Percentiles rank a stretch among this genome's conserved stretches.
Conservation (phyloP, 495 filamentous ascomycete species). For the Aspergillus carlsbadensis region DNA sequence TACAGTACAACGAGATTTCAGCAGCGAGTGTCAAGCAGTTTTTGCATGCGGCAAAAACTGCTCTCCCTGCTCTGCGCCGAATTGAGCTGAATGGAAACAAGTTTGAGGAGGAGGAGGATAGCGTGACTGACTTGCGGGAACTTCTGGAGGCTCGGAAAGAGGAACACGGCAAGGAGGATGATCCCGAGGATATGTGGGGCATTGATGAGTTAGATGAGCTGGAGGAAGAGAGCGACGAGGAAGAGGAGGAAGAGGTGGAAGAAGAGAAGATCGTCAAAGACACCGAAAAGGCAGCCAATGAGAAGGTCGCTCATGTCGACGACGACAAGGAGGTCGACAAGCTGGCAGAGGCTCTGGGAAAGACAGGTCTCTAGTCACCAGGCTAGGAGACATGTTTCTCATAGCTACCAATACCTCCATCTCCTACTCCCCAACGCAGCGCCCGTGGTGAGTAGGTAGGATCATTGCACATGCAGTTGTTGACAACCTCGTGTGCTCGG, state of each 20-base stretch:
- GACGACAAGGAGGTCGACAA: constrained; percentile 80
- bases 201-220: constrained; percentile 81
- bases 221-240: constrained; percentile 69
- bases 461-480: neutral
- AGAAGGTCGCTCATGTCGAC: constrained; percentile 68
- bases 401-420: neutral
- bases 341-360: constrained; percentile 69
- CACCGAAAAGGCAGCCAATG: constrained; percentile 69
- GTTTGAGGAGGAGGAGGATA: constrained; percentile 80
- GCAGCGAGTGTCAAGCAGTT: constrained; percentile 68
- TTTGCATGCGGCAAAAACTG: constrained; percentile 58
- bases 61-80: constrained; percentile 69
- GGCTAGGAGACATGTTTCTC: neutral
- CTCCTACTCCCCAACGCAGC: neutral
- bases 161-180: constrained; percentile 48
- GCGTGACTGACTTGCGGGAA: constrained; percentile 51
- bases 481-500: neutral
- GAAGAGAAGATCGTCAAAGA: constrained; percentile 67
- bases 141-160: constrained; percentile 57
- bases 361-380: constrained; percentile 45
- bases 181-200: constrained; percentile 69
- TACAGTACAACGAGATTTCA: constrained; percentile 96
- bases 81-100: constrained; percentile 96
- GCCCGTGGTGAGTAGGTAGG: neutral
- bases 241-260: constrained; percentile 64